These are phyloP conservation scores for Aureobasidium leucospermi DNA, from an alignment of 2,329 filamentous ascomycete species.

Conservation along the genomic window DNA sequence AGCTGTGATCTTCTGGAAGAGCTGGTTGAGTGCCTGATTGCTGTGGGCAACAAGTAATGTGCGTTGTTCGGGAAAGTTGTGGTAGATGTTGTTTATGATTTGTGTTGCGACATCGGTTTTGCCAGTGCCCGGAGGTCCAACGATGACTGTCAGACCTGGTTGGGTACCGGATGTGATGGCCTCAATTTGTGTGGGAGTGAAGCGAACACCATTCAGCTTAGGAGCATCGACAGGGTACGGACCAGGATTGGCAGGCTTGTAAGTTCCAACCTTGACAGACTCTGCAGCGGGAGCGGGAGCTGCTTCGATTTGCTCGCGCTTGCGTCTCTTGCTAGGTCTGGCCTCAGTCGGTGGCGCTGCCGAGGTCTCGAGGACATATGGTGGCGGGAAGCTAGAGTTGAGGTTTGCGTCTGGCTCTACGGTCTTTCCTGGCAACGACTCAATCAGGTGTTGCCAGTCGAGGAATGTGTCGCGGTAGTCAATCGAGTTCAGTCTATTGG, in stretches of 20 bases:
- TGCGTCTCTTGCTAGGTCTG: slow-evolving; percentile 72
- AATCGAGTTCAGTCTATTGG: slow-evolving; percentile 68
- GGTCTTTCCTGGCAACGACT: slow-evolving; percentile 80
- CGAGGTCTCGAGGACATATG: slow-evolving; percentile 70
- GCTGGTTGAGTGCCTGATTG: slow-evolving; percentile 93
- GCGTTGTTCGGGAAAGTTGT: slow-evolving; percentile 89
- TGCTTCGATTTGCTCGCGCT: slow-evolving; percentile 66
- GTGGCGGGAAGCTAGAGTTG: slow-evolving; percentile 70
- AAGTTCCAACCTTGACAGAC: slow-evolving; percentile 76
- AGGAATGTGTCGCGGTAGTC: slow-evolving; percentile 94
- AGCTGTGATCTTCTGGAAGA: slow-evolving; percentile 96
- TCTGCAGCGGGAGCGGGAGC: slow-evolving; percentile 52
- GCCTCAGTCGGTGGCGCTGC: slow-evolving; percentile 39
- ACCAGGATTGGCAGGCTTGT: slow-evolving; percentile 79
- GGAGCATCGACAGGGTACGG: slow-evolving; percentile 82
- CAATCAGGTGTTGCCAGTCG: slow-evolving; percentile 88
- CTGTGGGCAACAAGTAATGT: slow-evolving; percentile 92
- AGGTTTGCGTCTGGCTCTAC: slow-evolving; percentile 70
- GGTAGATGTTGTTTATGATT: slow-evolving; percentile 97
- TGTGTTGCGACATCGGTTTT: slow-evolving; percentile 99
- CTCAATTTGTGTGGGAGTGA: slow-evolving; percentile 85
- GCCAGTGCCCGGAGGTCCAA: slow-evolving; percentile 91
- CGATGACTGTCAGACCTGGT: slow-evolving; percentile 85
- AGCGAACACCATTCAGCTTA: slow-evolving; percentile 74
- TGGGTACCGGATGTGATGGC: slow-evolving; percentile 92